Conservation (phyloP, 2,329 filamentous ascomycete species). For the Fusarium multiceps region DNA sequence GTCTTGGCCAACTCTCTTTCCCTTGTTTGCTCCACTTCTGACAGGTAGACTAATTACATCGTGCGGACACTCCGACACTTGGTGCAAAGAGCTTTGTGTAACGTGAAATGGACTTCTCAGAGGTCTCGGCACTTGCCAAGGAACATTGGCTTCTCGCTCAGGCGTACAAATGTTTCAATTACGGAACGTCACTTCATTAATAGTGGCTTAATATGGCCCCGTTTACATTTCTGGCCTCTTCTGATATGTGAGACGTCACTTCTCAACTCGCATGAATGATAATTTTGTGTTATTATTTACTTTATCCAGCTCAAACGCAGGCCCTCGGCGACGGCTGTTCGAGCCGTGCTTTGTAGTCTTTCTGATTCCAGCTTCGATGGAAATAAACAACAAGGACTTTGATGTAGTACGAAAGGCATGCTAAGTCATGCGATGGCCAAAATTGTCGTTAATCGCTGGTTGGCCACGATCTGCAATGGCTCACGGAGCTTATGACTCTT, state of each 20-base stretch:
- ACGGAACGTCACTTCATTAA: neutral
- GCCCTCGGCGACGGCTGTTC: neutral
- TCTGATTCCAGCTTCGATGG: fast-evolving
- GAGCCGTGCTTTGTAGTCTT: neutral
- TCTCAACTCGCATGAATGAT: neutral
- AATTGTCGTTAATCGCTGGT: fast-evolving
- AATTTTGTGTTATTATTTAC: neutral
- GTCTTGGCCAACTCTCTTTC: neutral
- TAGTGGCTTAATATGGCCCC: neutral
- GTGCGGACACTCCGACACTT: neutral
- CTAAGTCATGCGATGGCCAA: neutral
- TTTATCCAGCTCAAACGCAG: no score
- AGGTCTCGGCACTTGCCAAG: neutral
- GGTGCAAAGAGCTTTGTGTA: neutral
- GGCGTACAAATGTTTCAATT: neutral
- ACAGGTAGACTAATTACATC: neutral
- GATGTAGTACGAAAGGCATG: neutral
- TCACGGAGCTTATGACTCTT: neutral
- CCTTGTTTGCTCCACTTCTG: neutral
- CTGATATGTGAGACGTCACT: neutral
- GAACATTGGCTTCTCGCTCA: neutral
- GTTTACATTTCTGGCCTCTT: neutral
- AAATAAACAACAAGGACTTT: neutral
- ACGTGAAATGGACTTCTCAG: fast-evolving
- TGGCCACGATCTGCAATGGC: neutral